Evolutionary conservation across 805 yeast genomes (phyloP).

Genomic region (Kuraishia molischiana): DNA sequence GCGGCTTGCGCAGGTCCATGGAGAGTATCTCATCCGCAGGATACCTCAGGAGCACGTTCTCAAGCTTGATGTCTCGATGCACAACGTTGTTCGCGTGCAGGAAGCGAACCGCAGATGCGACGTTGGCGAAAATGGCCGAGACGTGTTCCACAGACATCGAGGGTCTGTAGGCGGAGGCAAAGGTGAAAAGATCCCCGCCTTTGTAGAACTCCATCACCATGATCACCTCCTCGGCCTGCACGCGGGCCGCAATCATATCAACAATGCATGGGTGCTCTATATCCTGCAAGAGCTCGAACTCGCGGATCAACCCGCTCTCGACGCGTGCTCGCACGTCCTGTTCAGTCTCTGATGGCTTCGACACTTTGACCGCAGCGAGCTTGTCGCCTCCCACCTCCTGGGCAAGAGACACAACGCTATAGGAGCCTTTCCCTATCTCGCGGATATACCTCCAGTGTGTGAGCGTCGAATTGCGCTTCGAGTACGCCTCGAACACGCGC

Average conservation of each 20-base stretch:
- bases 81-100: conserved; percentile 62
- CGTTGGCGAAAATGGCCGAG: conserved; percentile 59
- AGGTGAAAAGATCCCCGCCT: conserved; percentile 81
- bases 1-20: conserved; percentile 9
- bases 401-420: conserved; percentile 54
- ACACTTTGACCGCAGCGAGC: conserved; percentile 63
- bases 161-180: conserved; percentile 35
- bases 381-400: conserved; percentile 10
- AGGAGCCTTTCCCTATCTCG: conserved; percentile 58
- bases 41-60: conserved; percentile 51
- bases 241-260: conserved; percentile 41
- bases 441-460: conserved; percentile 24
- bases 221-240: conserved; percentile 18
- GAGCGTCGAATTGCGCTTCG: background rate
- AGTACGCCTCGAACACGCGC: background rate
- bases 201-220: conserved; percentile 67
- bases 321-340: conserved; percentile 33
- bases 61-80: conserved; percentile 89
- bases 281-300: conserved; percentile 50
- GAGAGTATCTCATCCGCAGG: conserved; percentile 22
- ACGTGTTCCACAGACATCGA: conserved; percentile 38
- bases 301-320: conserved; percentile 61
- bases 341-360: conserved; percentile 23
- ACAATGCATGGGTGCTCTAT: conserved; percentile 66
- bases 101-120: conserved; percentile 59